phyloP scores from a whole-genome alignment of 108 stramenopile genomes.

The Cylindrotheca fusiformis region DNA sequence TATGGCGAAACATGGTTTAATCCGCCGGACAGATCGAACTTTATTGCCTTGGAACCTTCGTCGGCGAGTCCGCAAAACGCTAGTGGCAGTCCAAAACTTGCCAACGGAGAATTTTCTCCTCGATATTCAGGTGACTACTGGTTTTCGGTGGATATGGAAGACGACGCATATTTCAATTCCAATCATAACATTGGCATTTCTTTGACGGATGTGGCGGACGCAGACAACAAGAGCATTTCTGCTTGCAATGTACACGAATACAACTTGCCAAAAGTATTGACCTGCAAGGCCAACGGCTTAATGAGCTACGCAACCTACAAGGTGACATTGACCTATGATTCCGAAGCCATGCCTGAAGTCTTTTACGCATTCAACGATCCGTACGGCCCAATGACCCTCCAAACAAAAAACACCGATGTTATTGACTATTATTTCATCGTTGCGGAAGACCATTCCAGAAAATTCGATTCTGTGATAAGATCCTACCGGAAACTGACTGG shows the following conservation, averaged over 20 bases:
- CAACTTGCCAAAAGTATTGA: background rate
- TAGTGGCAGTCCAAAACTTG: background rate
- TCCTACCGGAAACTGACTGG: constrained; percentile 13
- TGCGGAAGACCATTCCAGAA: background rate
- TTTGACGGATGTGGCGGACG: background rate
- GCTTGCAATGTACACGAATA: background rate
- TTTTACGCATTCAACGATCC: background rate
- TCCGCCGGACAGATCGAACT: background rate
- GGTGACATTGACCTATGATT: background rate
- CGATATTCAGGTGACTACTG: background rate
- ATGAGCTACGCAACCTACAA: background rate
- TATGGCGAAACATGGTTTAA: constrained; percentile 6
- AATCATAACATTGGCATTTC: background rate
- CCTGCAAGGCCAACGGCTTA: background rate
- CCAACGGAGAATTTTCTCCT: background rate
- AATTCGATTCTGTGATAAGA: background rate
- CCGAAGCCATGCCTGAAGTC: background rate
- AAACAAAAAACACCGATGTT: constrained; percentile 3
- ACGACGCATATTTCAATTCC: background rate
- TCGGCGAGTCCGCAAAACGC: background rate
- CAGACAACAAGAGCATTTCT: background rate
- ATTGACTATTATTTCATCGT: constrained; percentile 22
- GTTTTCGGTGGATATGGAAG: constrained; percentile 1
- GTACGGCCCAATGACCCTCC: background rate
- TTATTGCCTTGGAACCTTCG: background rate